Conservation (phyloP, 805 yeast species). For the Teunomyces barrocoloradensis region DNA sequence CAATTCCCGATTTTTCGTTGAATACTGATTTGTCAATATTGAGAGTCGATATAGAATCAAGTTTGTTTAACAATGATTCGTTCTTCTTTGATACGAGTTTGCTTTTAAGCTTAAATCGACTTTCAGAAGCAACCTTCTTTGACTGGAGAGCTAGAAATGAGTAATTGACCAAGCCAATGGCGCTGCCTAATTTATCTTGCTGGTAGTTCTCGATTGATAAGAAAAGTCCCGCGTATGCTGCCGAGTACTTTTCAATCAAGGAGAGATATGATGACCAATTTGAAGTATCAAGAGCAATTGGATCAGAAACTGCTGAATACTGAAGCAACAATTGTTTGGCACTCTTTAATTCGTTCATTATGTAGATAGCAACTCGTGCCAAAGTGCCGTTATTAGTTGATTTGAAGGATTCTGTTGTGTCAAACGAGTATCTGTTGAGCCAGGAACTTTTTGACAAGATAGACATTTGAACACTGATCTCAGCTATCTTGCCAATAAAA, state of each 20-base stretch:
- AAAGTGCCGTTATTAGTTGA: constrained; percentile 37
- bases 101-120: constrained; percentile 20
- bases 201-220: constrained; percentile 46
- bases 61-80: constrained; percentile 27
- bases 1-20: constrained; percentile 30
- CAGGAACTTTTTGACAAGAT: constrained; percentile 38
- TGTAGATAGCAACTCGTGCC: constrained; percentile 44
- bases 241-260: constrained; percentile 32
- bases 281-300: constrained; percentile 7
- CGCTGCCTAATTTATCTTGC: constrained; percentile 43
- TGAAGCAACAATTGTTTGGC: constrained; percentile 1
- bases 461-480: constrained; percentile 37
- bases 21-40: constrained; percentile 35
- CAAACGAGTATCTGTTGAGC: constrained; percentile 26
- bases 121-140: constrained; percentile 17
- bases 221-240: constrained; percentile 45
- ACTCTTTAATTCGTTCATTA: constrained; percentile 30
- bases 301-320: not conserved
- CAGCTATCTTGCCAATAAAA: constrained; percentile 24
- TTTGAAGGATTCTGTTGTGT: constrained; percentile 7
- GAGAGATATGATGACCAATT: constrained; percentile 31
- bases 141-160: constrained; percentile 36
- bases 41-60: constrained; percentile 35
- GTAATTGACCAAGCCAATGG: constrained; percentile 43
- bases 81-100: constrained; percentile 30